Base-by-base conservation (phyloP, 805 yeast genomes). In the Metschnikowia anglica region DNA sequence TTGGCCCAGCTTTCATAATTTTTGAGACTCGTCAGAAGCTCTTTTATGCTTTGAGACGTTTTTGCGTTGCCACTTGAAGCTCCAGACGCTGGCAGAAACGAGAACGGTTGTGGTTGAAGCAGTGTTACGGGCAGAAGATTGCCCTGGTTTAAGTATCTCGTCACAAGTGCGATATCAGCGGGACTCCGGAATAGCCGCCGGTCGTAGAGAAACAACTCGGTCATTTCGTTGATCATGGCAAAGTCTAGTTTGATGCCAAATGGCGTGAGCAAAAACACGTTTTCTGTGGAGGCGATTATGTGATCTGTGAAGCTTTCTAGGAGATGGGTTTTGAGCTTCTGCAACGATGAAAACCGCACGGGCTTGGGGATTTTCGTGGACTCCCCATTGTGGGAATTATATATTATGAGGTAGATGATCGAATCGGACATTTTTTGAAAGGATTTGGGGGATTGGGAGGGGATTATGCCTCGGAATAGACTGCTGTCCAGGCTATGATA, bases 141-240 rank as follows among this genome's bases (percentile, higher is more conserved):
- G 9, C 16, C 37, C 44, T 31, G 53, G 28, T 18, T 45, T 43
- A 29, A 41, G 39, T 45, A 47, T 3, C 37, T 41, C 8, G 15
- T 23, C 2, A 48, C 26, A 8, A 49, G 33, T 1, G 44, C 30
- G 10, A 43, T 44, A 9, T 41, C 37, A 5, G 48, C 51, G 10
- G 53, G 48, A 3, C 73, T 63, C 15, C 41, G 51, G 49, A 84
- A 83, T 34, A 79, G 61, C 34, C 80, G 70, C 57, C 83, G 77
- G 58, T 85, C 88, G 60, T 73, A 84, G 1, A 78, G 80, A 58
- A 74, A 83, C 3, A 83, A 66, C 45, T 81, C 85, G 39, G 65
- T 67, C 23, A 74, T 59, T 45, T 78, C 82, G 49, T 76, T 66
- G 34, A 71, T 68, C 71, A 70, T 72, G 54, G 69, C 71, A 57